These are phyloP conservation scores for Candolleomyces efflorescens DNA, from an alignment of 768 basidiomycete species.

Conservation along the genomic window DNA sequence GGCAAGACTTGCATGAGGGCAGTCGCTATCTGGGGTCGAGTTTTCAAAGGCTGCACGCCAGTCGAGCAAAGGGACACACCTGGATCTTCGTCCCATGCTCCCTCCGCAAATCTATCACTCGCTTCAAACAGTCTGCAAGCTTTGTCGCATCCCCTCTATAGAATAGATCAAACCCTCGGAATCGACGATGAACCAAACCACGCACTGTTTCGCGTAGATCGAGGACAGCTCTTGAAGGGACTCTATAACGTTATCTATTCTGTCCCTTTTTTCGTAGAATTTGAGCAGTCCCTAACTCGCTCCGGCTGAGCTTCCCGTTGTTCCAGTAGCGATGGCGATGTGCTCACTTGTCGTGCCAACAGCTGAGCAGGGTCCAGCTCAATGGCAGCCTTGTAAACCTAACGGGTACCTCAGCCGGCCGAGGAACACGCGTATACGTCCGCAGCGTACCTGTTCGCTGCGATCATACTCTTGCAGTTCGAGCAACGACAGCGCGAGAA, in stretches of 20 bases:
- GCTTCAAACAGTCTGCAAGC: conserved; percentile 80
- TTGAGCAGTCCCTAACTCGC: conserved; percentile 61
- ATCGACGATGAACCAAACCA: neutral
- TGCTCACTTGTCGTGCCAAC: conserved; percentile 79
- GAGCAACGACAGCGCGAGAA: conserved; percentile 73
- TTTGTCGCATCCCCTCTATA: conserved; percentile 69
- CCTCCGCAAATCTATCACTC: conserved; percentile 59
- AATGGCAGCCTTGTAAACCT: conserved; percentile 82
- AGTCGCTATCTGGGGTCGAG: conserved; percentile 50
- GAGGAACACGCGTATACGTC: neutral
- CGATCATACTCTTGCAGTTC: conserved; percentile 67
- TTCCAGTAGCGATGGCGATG: conserved; percentile 12
- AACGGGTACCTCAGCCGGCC: conserved; percentile 6
- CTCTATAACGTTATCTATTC: conserved; percentile 56
- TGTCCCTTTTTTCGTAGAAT: conserved; percentile 61
- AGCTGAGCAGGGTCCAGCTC: conserved; percentile 60
- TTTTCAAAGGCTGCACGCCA: neutral
- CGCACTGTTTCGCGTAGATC: conserved; percentile 57
- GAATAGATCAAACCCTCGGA: neutral
- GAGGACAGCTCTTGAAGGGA: conserved; percentile 54
- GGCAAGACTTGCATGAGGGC: conserved; percentile 72
- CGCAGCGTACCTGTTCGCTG: conserved; percentile 77
- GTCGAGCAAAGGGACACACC: conserved; percentile 30
- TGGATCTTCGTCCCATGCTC: conserved; percentile 57
- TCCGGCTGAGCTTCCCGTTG: conserved; percentile 4